These are phyloP conservation scores for Kodamaea fungicola DNA, from an alignment of 1,139 yeast species.

Conservation along the genomic window DNA sequence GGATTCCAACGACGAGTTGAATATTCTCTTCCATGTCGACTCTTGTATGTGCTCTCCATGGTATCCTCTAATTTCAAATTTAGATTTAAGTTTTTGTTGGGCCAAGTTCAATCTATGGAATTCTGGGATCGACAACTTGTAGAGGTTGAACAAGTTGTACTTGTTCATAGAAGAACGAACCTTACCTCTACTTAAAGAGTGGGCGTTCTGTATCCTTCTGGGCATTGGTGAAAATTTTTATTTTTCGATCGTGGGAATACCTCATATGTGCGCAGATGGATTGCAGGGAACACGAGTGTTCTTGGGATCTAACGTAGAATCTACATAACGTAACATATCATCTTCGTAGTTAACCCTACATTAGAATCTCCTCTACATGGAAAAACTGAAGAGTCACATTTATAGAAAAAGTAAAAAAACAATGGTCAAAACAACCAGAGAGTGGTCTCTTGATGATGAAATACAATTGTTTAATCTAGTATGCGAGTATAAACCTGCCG, in stretches of 20 bases:
- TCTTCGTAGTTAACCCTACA: too few relatives aligned
- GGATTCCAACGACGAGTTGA: constrained; percentile 72
- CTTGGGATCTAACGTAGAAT: too few relatives aligned
- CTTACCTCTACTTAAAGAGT: constrained; percentile 65
- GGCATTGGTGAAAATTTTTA: constrained; percentile 41
- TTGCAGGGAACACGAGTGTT: too few relatives aligned
- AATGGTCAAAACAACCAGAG: constrained; percentile 10
- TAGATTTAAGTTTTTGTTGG: constrained; percentile 91
- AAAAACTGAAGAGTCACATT: too few relatives aligned
- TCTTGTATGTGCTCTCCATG: constrained; percentile 95
- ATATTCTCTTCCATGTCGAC: constrained; percentile 69
- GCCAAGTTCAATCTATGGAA: constrained; percentile 60
- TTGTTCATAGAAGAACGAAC: constrained; percentile 92
- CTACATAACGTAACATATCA: neutral
- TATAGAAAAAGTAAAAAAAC: neutral
- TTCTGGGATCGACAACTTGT: constrained; percentile 57
- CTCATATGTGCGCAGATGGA: too few relatives aligned
- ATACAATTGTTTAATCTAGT: constrained; percentile 61
- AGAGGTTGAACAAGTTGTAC: constrained; percentile 82
- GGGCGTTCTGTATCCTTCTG: constrained; percentile 54
- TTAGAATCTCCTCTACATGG: too few relatives aligned
- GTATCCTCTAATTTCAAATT: constrained; percentile 88
- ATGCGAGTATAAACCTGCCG: constrained; percentile 68
- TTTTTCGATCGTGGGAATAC: too few relatives aligned
- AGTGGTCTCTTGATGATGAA: constrained; percentile 66